phyloP scores from a whole-genome alignment of 768 basidiomycete genomes.

The Lentinula edodes region DNA sequence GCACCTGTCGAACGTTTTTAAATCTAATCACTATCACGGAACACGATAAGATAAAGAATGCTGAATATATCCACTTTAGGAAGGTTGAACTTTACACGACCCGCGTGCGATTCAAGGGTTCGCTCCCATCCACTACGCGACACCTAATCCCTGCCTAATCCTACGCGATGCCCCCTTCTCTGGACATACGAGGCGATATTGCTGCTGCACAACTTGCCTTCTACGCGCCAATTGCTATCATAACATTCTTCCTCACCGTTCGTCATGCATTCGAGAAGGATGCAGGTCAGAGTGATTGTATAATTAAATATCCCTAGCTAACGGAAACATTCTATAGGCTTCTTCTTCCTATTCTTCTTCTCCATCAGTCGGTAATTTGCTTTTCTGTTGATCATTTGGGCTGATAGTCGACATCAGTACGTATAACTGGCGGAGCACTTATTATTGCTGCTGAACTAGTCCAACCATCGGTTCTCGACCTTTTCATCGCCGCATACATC shows the following conservation, averaged over 20 bases:
- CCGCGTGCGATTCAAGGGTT: not conserved
- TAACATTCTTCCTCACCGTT: conserved; percentile 39
- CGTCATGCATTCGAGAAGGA: conserved; percentile 54
- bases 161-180: conserved; percentile 13
- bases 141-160: not conserved
- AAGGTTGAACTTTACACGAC: conserved; percentile 5
- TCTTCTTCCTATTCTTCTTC: conserved; percentile 63
- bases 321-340: conserved; percentile 28
- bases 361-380: conserved; percentile 39
- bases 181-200: conserved; percentile 42
- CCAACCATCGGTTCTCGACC: conserved; percentile 29
- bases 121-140: not conserved
- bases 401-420: conserved; percentile 32
- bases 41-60: not conserved
- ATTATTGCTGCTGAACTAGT: conserved; percentile 49
- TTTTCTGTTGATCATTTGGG: not conserved
- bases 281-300: conserved; percentile 18
- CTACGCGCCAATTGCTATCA: conserved; percentile 49
- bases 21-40: conserved; percentile 7
- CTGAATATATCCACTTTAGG: not conserved
- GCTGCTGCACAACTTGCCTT: conserved; percentile 55
- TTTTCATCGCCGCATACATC: conserved; percentile 51
- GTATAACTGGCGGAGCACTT: conserved; percentile 52
- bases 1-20: too few relatives aligned
- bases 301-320: not conserved